phyloP scores from a whole-genome alignment of 441 rosid species.

The Eruca vesicaria region DNA sequence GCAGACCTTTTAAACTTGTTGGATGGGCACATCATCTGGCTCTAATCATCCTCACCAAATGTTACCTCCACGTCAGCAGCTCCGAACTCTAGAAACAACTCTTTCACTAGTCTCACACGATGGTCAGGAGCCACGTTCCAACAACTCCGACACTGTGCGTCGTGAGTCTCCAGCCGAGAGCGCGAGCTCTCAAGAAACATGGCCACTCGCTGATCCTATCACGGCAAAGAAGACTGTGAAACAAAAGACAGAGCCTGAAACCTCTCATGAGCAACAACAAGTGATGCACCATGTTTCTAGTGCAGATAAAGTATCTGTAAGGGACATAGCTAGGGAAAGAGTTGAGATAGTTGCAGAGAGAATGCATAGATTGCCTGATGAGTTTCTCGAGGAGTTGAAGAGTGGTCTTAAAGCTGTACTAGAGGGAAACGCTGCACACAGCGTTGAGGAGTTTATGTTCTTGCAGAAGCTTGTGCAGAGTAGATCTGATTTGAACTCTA shows the following conservation, averaged over 20 bases:
- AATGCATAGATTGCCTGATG: not conserved
- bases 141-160: not conserved
- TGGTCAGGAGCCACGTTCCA: not conserved
- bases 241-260: not conserved
- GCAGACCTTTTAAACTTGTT: slow-evolving; percentile 1
- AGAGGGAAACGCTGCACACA: not conserved
- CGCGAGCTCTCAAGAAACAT: slow-evolving; percentile 4
- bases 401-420: not conserved
- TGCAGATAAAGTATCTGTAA: not conserved
- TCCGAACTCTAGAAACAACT: slow-evolving; percentile 4
- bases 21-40: slow-evolving; percentile 11
- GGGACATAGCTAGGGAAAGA: slow-evolving; percentile 4
- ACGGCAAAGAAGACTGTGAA: not conserved
- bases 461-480: slow-evolving; percentile 8
- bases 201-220: not conserved
- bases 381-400: slow-evolving; percentile 7
- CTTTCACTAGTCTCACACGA: not conserved
- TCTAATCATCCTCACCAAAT: slow-evolving; percentile 12
- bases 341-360: not conserved
- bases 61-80: slow-evolving; percentile 15
- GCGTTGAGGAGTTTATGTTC: not conserved
- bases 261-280: not conserved
- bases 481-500: not conserved
- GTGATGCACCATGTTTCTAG: not conserved
- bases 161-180: slow-evolving; percentile 16